These are phyloP conservation scores for Nemophila menziesii DNA, from an alignment of 257 asterid genomes.

Conservation along the genomic window DNA sequence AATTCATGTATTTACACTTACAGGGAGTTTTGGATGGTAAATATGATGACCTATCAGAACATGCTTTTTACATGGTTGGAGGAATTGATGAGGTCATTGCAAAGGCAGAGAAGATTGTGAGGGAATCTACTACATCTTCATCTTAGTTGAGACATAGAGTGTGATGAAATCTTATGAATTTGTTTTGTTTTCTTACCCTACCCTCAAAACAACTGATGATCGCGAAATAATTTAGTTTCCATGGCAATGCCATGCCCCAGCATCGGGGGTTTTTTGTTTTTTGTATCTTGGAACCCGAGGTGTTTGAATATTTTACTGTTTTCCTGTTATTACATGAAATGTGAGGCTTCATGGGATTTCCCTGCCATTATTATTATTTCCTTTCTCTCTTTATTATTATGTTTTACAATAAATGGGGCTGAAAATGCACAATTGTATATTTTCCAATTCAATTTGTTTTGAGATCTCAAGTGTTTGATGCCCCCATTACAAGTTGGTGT, in stretches of 20 bases:
- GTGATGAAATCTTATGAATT: slow-evolving; percentile 8
- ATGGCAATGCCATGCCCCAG: slow-evolving; percentile 32
- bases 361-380: slow-evolving; percentile 24
- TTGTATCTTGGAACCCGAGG: slow-evolving; percentile 18
- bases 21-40: slow-evolving; percentile 95
- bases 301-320: slow-evolving; percentile 23
- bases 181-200: slow-evolving; percentile 7
- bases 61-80: slow-evolving; percentile 95
- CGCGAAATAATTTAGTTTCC: slow-evolving; percentile 52
- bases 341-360: slow-evolving; percentile 19
- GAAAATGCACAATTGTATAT: slow-evolving; percentile 40
- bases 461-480: neutral
- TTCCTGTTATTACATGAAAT: slow-evolving; percentile 18
- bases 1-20: slow-evolving; percentile 4
- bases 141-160: no score
- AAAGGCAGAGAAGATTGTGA: slow-evolving; percentile 97
- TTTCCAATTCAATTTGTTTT: slow-evolving; percentile 20
- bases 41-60: slow-evolving; percentile 84
- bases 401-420: slow-evolving; percentile 33
- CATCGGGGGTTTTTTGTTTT: slow-evolving; percentile 22
- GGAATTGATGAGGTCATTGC: slow-evolving; percentile 92
- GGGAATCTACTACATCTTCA: slow-evolving; percentile 70
- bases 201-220: slow-evolving; percentile 26
- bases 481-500: neutral
- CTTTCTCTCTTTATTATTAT: slow-evolving; percentile 26